Evolutionary conservation across 768 basidiomycete genomes (phyloP), one percentile per base, ranked within the genome.

Genomic region (Russula olivacea): DNA sequence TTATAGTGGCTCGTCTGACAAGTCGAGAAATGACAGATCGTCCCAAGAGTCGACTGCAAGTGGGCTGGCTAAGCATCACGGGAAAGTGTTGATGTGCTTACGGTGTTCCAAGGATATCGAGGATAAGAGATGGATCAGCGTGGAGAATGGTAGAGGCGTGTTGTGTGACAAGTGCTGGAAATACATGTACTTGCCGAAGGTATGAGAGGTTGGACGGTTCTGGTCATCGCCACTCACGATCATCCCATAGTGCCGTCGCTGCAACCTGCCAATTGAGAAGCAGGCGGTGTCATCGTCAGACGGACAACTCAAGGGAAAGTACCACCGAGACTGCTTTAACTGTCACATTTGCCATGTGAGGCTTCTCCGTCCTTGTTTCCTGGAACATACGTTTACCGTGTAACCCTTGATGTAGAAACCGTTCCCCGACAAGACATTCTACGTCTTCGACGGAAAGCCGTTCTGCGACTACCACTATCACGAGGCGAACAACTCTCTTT

Each of bases 101-200:
- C 82, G 84, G 66, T 97, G 94, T 74, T 72, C 78, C 59, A 80
- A 80, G 72, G 75, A 69, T 65, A 87, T 96, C 59, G 86, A 88
- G 41, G 88, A 93, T 71, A 87, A 88, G 66, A 77, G 89, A 68
- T 95, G 87, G 92, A 88, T 91, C 64, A 80, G 79, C 71, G 86
- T 85, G 74, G 92, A 87, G 72, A 81, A 78, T n/a, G 87, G 83
- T 61, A 83, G 23, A 14, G 67, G 76, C 43, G 85, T 93, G 41
- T 75, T 97, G 68, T 97, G 95, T 73, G 95, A 94, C 71, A 76
- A 74, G 69, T 95, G 94, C 73, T 97, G 94, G 94, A 97, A 96
- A 79, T 86, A 89, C 70, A 89, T 95, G 87, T 97, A 96, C 77
- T 75, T 97, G 65, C 94, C 94, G 64, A 93, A 93, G 79, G 91